Conservation (phyloP, 352 stramenopile genomes). For the Phytophthora aleatoria region DNA sequence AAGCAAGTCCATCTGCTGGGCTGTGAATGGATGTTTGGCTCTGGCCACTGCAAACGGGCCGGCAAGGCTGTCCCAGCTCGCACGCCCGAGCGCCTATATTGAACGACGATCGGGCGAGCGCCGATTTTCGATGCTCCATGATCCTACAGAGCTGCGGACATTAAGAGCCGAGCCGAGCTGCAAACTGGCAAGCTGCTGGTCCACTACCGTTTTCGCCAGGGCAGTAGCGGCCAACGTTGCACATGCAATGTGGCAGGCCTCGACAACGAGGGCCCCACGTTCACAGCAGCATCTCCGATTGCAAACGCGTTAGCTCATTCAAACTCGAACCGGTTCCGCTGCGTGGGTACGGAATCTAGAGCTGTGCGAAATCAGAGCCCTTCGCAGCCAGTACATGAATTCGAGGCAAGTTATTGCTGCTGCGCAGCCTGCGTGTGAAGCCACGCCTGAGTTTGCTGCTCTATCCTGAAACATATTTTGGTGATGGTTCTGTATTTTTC, state of each 20-base stretch:
- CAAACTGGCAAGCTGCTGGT: neutral
- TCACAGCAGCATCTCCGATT: no score
- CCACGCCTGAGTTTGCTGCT: constrained; percentile 6
- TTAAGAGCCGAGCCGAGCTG: neutral
- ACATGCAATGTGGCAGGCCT: neutral
- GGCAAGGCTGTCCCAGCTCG: constrained; percentile 28
- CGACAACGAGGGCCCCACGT: no score
- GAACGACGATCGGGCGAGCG: constrained; percentile 17
- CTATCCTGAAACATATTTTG: constrained; percentile 13
- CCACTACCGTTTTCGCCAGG: neutral
- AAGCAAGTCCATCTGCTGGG: constrained; percentile 29
- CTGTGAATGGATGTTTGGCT: constrained; percentile 18
- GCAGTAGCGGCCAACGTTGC: no score
- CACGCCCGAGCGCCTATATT: constrained; percentile 27
- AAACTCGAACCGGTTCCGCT: neutral
- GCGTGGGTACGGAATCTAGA: constrained; percentile 6
- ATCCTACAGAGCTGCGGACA: constrained; percentile 8
- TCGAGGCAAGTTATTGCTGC: no score
- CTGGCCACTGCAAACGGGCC: constrained; percentile 23
- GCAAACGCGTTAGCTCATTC: neutral
- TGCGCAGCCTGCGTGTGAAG: neutral
- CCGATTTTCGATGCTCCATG: constrained; percentile 9
- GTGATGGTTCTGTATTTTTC: constrained; percentile 22
- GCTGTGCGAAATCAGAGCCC: constrained; percentile 5
- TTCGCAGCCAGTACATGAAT: neutral